phyloP scores from a whole-genome alignment of 164 flowering plant genomes.

The Aristolochia fimbriata region DNA sequence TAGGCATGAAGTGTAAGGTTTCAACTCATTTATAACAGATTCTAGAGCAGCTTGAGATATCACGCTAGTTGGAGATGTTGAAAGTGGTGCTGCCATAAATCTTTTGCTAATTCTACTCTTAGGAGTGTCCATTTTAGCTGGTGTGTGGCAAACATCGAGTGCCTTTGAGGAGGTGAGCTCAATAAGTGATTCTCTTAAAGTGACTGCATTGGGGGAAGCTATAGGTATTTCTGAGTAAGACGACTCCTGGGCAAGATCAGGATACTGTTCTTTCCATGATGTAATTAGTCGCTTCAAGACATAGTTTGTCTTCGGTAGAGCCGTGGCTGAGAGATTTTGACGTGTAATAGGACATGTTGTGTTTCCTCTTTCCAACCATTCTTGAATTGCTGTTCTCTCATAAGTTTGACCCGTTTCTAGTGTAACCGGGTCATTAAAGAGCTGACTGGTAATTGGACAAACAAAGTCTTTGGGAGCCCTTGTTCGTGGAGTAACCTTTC shows the following conservation, averaged over 20 bases:
- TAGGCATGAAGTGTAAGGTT: conserved; percentile 44
- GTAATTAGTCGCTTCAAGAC: conserved; percentile 62
- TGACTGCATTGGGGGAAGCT: conserved; percentile 20
- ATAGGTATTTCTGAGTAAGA: conserved; percentile 43
- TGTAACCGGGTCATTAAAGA: conserved; percentile 69
- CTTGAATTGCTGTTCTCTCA: conserved; percentile 76
- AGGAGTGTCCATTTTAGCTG: conserved; percentile 9
- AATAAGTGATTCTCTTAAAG: conserved; percentile 18
- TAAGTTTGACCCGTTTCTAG: conserved; percentile 86
- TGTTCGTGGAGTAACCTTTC: conserved; percentile 31
- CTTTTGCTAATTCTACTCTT: conserved; percentile 25
- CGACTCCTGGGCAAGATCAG: conserved; percentile 55
- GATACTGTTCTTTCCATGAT: conserved; percentile 72
- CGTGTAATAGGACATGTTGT: conserved; percentile 72
- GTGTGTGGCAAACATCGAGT: conserved; percentile 12
- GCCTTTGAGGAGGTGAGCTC: conserved; percentile 16
- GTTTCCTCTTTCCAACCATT: conserved; percentile 69
- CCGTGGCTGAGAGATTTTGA: conserved; percentile 44
- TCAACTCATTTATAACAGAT: conserved; percentile 41
- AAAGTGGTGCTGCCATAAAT: conserved; percentile 23
- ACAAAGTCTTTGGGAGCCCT: conserved; percentile 74
- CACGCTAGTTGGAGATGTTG: conserved; percentile 61
- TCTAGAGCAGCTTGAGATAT: conserved; percentile 67
- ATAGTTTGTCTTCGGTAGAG: conserved; percentile 64
- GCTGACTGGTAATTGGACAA: conserved; percentile 68